phyloP scores from a whole-genome alignment of 306 rosid species.

The Cyamopsis tetragonoloba region DNA sequence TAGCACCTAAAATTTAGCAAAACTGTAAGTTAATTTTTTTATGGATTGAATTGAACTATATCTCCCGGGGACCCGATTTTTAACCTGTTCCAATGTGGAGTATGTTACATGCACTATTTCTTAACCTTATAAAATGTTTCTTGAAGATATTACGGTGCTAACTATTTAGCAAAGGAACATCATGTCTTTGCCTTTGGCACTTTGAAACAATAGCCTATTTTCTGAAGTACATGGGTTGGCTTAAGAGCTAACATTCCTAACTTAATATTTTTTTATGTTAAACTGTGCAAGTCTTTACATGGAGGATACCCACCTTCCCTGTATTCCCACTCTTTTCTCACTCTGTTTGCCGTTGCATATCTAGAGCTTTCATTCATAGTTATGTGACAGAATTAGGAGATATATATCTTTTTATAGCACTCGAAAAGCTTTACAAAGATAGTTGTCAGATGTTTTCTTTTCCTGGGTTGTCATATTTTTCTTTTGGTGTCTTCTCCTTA shows the following conservation, averaged over 20 bases:
- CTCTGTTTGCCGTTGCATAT: neutral
- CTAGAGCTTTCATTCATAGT: constrained; percentile 5
- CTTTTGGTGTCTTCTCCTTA: constrained; percentile 43
- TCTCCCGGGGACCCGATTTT: neutral
- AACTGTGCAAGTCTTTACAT: constrained; percentile 3
- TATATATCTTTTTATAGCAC: neutral
- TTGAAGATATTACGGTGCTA: constrained; percentile 16
- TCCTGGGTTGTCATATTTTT: neutral
- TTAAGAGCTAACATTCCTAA: neutral
- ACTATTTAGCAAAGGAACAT: neutral
- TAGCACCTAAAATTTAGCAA: neutral
- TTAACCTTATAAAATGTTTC: constrained; percentile 1
- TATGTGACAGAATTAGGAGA: constrained; percentile 18
- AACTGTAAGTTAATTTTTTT: neutral
- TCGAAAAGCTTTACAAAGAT: constrained; percentile 9
- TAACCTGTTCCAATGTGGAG: neutral
- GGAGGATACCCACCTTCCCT: neutral
- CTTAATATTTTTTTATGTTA: neutral
- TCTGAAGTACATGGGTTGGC: constrained; percentile 3
- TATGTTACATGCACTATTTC: constrained; percentile 13
- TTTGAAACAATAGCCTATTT: constrained; percentile 12
- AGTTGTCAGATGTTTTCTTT: neutral
- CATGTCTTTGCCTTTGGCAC: neutral
- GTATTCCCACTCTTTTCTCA: neutral
- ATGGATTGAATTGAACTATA: neutral